Evolutionary conservation across 2,329 filamentous ascomycete species (phyloP), one percentile per base, ranked within the genome.

Genomic region (Herpomyces periplanetae): DNA sequence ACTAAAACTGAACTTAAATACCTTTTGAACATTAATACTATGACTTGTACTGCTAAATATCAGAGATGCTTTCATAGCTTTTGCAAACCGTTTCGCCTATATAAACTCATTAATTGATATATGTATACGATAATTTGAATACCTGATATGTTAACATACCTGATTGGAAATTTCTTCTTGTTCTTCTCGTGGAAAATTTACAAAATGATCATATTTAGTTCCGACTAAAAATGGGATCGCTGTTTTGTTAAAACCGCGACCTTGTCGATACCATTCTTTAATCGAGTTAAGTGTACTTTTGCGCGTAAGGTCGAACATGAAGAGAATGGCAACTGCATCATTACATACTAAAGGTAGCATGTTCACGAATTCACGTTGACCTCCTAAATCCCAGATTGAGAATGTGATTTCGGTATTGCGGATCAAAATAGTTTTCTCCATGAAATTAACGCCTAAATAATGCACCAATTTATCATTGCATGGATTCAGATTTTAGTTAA

Each of bases 371-470:
- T 96, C 80, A 34, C 80, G 62, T 45, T 96, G 80, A 27, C 80
- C 80, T 30, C 80, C 80, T 21, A 96, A 43, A 46, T 96, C 80
- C 80, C 80, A 96, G 35, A 96, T 96, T 25, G 71, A 87, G 43
- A 96, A 96, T 16, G 80, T 96, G 39, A 96, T 96, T 42, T 96
- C 80, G 8, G 80, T 96, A 42, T 96, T 96, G 25, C 80, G 65
- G 40, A 96, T 96, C 26, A 69, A 85, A 35, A 96, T 96, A 13
- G 80, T 96, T 51, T 96, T 96, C 40, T 96, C 80, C 80, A 96
- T 96, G 42, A 96, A 96, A 41, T 96, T 96, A 41, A 96, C 80
- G 28, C 80, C 56, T 62, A 29, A n/a, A 6, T 7, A 10, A 12
- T 17, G 28, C 33, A 11, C 33, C 28, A 11, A 10, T 22, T 15